phyloP scores from a whole-genome alignment of 306 rosid species.

The Cicer bijugum region DNA sequence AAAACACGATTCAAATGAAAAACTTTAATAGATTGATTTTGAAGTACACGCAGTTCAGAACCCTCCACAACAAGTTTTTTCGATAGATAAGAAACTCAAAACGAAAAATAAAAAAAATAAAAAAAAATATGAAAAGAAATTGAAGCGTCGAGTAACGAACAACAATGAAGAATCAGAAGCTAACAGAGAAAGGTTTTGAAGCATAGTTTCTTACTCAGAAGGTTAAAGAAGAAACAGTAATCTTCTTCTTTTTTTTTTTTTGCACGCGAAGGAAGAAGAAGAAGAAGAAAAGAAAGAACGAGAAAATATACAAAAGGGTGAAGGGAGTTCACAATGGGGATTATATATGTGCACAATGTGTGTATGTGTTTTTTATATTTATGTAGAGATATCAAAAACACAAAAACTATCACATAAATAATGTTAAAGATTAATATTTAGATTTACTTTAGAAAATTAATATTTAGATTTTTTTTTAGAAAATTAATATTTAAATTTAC shows the following conservation, averaged over 20 bases:
- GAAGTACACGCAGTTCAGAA: slow-evolving; percentile 50
- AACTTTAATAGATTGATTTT: slow-evolving; percentile 57
- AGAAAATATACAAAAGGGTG: slow-evolving; percentile 29
- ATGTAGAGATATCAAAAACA: too few relatives aligned
- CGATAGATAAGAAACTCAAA: slow-evolving; percentile 40
- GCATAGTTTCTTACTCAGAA: slow-evolving; percentile 38
- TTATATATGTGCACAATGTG: slow-evolving; percentile 26
- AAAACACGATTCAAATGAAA: slow-evolving; percentile 25
- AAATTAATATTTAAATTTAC: too few relatives aligned
- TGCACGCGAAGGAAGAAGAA: slow-evolving; percentile 28
- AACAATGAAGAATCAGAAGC: slow-evolving; percentile 41
- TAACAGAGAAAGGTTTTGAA: slow-evolving; percentile 43
- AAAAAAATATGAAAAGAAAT: slow-evolving; percentile 1
- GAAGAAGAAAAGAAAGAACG: slow-evolving; percentile 32
- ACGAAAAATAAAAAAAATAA: background rate
- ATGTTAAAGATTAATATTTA: too few relatives aligned
- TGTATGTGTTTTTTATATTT: background rate
- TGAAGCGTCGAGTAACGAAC: slow-evolving; percentile 31
- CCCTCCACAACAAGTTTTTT: slow-evolving; percentile 42
- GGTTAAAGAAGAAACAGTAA: background rate
- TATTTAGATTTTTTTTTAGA: too few relatives aligned
- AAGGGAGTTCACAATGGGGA: slow-evolving; percentile 47
- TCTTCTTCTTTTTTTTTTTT: background rate
- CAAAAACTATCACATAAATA: too few relatives aligned
- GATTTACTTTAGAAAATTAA: too few relatives aligned